Evolutionary conservation across 192 early-diverging fungal genomes (phyloP).

Genomic region (Coemansia sp.): DNA sequence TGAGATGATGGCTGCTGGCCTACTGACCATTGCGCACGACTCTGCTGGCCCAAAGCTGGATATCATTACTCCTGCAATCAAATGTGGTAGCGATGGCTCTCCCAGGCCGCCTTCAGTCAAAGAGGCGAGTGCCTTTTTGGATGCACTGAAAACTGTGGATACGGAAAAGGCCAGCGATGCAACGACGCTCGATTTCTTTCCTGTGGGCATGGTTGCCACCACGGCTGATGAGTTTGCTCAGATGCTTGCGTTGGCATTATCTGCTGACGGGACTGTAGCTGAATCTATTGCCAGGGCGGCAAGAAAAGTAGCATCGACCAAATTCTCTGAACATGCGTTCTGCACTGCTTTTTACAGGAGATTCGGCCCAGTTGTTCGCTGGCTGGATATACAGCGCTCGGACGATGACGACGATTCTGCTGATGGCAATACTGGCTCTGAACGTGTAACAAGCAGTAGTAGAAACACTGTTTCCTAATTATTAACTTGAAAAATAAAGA

Average conservation of each 20-base stretch:
- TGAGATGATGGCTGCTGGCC: slow-evolving; percentile 85
- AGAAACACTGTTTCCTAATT: no score
- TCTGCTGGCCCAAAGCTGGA: slow-evolving; percentile 52
- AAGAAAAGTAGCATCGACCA: slow-evolving; percentile 59
- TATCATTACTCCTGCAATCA: slow-evolving; percentile 42
- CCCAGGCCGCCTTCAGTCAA: slow-evolving; percentile 1
- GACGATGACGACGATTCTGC: slow-evolving; percentile 9
- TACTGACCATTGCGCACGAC: slow-evolving; percentile 47
- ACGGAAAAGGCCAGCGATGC: no score
- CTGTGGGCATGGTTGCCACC: slow-evolving; percentile 65
- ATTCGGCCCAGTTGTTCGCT: slow-evolving; percentile 44
- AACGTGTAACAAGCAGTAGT: no score
- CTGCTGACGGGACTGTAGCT: slow-evolving; percentile 47
- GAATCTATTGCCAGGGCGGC: slow-evolving; percentile 62
- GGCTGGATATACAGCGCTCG: slow-evolving; percentile 43
- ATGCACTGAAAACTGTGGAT: no score
- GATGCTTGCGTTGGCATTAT: slow-evolving; percentile 43
- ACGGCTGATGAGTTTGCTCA: slow-evolving; percentile 67
- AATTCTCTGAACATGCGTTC: slow-evolving; percentile 74
- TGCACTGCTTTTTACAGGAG: slow-evolving; percentile 27
- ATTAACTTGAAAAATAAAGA: no score
- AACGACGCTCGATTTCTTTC: no score
- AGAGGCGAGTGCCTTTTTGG: slow-evolving; percentile 11
- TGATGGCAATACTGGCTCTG: no score
- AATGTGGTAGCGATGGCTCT: slow-evolving; percentile 1